Evolutionary conservation across 441 rosid species (phyloP).

Genomic region (Populus hybrid): DNA sequence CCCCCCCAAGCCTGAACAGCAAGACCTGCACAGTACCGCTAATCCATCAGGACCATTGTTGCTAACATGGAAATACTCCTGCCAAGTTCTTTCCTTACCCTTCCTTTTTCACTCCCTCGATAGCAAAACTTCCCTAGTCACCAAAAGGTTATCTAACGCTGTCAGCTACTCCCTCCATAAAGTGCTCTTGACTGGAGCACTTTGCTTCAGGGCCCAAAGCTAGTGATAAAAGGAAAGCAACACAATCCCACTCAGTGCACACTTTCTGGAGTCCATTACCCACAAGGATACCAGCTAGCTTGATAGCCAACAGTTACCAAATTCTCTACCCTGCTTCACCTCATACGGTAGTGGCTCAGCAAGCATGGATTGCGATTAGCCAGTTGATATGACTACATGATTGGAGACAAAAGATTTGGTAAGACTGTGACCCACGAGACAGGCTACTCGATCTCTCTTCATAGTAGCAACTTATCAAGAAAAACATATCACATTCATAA

Average conservation of each 20-base stretch:
- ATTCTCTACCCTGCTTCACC: neutral
- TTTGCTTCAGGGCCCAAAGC: neutral
- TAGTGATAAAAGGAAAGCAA: neutral
- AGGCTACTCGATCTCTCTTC: no score
- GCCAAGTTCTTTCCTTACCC: no score
- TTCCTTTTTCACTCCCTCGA: no score
- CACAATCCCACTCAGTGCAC: neutral
- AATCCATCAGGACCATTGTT: no score
- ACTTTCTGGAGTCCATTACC: neutral
- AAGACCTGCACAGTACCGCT: no score
- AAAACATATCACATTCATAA: no score
- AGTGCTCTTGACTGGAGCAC: neutral
- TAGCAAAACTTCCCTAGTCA: no score
- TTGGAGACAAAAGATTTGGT: neutral
- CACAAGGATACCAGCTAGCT: neutral
- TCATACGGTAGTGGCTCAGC: neutral
- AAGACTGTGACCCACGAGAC: no score
- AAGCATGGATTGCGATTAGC: neutral
- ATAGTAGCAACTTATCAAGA: no score
- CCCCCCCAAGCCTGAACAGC: no score
- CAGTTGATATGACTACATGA: neutral
- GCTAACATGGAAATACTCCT: no score
- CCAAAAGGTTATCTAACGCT: neutral
- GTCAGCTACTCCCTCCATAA: neutral
- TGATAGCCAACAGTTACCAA: neutral